phyloP scores from a whole-genome alignment of 345 rosid species.

The Sonneratia caseolaris region DNA sequence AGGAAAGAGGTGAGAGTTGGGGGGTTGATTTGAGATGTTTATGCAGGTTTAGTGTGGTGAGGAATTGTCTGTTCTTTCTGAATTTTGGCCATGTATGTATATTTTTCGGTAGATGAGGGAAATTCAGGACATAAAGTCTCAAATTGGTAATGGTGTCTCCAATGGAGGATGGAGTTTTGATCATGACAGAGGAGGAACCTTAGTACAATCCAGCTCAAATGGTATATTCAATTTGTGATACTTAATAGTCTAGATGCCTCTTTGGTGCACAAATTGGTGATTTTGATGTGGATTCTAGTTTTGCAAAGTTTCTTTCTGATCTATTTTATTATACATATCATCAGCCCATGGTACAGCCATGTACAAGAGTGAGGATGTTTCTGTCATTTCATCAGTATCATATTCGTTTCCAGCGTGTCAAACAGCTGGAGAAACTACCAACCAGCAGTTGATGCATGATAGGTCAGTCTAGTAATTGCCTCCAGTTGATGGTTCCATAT shows the following conservation, averaged over 20 bases:
- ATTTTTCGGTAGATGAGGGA: conserved; percentile 25
- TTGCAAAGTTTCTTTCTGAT: conserved; percentile 13
- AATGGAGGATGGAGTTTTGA: conserved; percentile 9
- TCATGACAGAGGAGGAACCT: background rate
- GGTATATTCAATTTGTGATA: conserved; percentile 21
- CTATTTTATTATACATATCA: background rate
- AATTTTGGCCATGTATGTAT: background rate
- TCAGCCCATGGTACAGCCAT: conserved; percentile 15
- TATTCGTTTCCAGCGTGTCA: conserved; percentile 15
- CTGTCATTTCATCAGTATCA: conserved; percentile 13
- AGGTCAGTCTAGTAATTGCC: conserved; percentile 21
- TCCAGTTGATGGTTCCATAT: background rate
- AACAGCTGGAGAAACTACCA: conserved; percentile 14
- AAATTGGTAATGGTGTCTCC: conserved; percentile 7
- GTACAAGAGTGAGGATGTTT: conserved; percentile 23
- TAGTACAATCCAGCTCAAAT: conserved; percentile 3
- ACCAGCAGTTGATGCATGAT: conserved; percentile 16
- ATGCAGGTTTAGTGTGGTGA: background rate
- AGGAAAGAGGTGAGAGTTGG: conserved; percentile 37
- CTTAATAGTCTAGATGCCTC: conserved; percentile 4
- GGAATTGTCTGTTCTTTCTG: background rate
- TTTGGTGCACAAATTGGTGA: conserved; percentile 11
- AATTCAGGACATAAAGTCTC: conserved; percentile 24
- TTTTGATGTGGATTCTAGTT: background rate
- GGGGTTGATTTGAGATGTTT: background rate